Percentiles rank a stretch among this genome's conserved stretches.
Conservation (phyloP, 768 basidiomycete species). For the Leccinum boreale region DNA sequence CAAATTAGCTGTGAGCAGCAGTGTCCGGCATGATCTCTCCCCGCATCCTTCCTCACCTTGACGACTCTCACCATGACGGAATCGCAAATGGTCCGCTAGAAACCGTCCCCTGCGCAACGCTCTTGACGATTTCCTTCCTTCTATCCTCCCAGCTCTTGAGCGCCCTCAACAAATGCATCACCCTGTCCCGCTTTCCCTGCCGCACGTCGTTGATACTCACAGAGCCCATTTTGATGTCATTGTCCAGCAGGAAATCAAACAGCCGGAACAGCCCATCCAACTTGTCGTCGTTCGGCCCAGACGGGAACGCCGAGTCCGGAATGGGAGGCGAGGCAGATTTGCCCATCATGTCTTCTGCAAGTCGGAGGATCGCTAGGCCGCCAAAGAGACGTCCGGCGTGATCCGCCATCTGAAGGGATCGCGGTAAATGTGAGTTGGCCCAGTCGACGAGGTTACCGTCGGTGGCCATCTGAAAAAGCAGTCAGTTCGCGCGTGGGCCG, state of each 20-base stretch:
- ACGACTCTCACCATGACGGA: slow-evolving; percentile 2
- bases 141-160: slow-evolving; percentile 82
- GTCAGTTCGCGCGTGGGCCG: slow-evolving; percentile 1
- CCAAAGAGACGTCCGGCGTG: slow-evolving; percentile 42
- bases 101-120: slow-evolving; percentile 41
- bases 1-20: background rate
- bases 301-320: slow-evolving; percentile 75
- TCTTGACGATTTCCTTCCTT: slow-evolving; percentile 51
- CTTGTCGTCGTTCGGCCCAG: slow-evolving; percentile 66
- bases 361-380: slow-evolving; percentile 78
- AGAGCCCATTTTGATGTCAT: slow-evolving; percentile 86
- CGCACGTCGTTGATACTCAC: slow-evolving; percentile 94
- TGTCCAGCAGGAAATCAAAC: slow-evolving; percentile 91
- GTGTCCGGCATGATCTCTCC: background rate
- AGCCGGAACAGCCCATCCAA: slow-evolving; percentile 83
- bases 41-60: background rate
- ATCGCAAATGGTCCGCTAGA: slow-evolving; percentile 2
- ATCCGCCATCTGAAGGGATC: slow-evolving; percentile 54
- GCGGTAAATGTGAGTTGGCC: slow-evolving; percentile 84
- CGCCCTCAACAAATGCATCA: slow-evolving; percentile 74
- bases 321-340: slow-evolving; percentile 65
- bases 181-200: slow-evolving; percentile 76
- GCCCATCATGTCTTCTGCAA: slow-evolving; percentile 80
- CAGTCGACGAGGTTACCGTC: slow-evolving; percentile 72
- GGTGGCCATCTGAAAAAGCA: slow-evolving; percentile 13